Percentiles rank a stretch among this genome's conserved stretches.
phyloP scores from a whole-genome alignment of 176 grass and related monocot species.

The Microstegium vimineum region DNA sequence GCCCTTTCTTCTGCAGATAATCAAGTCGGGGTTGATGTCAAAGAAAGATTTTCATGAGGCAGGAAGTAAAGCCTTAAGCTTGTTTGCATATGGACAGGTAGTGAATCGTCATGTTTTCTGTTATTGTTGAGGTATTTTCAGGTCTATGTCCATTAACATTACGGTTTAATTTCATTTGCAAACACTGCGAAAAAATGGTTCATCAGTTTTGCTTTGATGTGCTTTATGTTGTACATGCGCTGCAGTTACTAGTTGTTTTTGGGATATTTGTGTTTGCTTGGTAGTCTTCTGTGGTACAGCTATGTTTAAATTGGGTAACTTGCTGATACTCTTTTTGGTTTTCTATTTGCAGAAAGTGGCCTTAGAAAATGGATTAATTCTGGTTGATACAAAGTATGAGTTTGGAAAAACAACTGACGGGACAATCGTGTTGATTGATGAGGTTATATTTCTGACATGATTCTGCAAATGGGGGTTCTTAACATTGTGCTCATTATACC shows the following conservation, averaged over 20 bases:
- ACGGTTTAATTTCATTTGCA: background rate
- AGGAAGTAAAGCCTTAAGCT: conserved; percentile 72
- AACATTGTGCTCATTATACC: background rate
- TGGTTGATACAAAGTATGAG: conserved; percentile 97
- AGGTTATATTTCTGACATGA: conserved; percentile 49
- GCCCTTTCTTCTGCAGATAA: conserved; percentile 52
- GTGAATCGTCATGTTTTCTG: background rate
- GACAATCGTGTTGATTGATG: conserved; percentile 85
- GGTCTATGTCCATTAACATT: background rate
- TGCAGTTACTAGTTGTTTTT: conserved; percentile 4
- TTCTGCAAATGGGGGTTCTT: conserved; percentile 7
- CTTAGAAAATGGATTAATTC: conserved; percentile 70
- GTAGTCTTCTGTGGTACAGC: background rate
- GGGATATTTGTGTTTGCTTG: background rate
- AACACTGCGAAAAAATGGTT: background rate
- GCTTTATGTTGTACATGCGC: background rate
- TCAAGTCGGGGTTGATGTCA: conserved; percentile 76
- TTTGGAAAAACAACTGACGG: conserved; percentile 88
- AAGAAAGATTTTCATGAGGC: conserved; percentile 85
- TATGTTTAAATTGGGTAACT: background rate
- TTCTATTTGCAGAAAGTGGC: conserved; percentile 73
- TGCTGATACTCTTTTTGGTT: background rate
- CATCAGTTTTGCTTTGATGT: background rate
- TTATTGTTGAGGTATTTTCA: conserved; percentile 3
- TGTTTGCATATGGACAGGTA: conserved; percentile 93